Conservation (phyloP, 306 rosid genomes). For the Pterocarpus santalinus region DNA sequence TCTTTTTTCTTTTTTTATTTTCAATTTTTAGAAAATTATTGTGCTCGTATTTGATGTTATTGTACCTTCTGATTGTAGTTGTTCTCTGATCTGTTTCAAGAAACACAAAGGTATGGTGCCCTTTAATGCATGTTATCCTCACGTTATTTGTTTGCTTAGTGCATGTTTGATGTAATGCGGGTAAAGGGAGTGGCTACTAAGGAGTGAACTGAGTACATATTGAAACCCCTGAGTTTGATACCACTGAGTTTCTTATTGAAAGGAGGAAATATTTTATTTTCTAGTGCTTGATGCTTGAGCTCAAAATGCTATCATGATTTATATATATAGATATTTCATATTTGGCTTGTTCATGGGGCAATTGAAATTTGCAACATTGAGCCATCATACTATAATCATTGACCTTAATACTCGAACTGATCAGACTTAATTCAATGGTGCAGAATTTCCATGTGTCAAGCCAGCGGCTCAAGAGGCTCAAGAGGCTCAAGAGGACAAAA, state of each 20-base stretch:
- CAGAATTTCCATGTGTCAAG: slow-evolving; percentile 73
- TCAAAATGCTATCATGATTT: slow-evolving; percentile 7
- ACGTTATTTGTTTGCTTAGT: slow-evolving; percentile 6
- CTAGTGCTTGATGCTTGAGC: slow-evolving; percentile 22
- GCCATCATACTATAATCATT: slow-evolving; percentile 3
- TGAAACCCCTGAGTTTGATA: no score
- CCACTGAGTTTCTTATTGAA: no score
- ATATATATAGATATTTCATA: background rate
- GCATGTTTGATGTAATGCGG: slow-evolving; percentile 30
- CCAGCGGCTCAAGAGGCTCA: slow-evolving; percentile 54
- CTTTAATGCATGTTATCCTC: background rate
- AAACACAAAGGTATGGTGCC: slow-evolving; percentile 77
- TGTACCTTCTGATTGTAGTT: slow-evolving; percentile 53
- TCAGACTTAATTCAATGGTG: slow-evolving; percentile 45
- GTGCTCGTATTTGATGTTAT: slow-evolving; percentile 32
- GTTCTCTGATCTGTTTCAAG: slow-evolving; percentile 82
- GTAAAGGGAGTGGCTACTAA: background rate
- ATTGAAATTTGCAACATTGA: background rate
- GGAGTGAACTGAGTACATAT: no score
- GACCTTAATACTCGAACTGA: slow-evolving; percentile 35
- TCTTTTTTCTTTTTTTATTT: background rate
- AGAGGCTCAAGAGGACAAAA: slow-evolving; percentile 42
- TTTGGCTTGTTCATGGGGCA: slow-evolving; percentile 20
- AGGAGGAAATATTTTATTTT: background rate
- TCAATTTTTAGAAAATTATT: background rate